Percentiles rank a stretch among this genome's conserved stretches.
These are phyloP conservation scores for Wickerhamomyces ciferrii DNA, from an alignment of 805 yeast species.

Conservation along the genomic window DNA sequence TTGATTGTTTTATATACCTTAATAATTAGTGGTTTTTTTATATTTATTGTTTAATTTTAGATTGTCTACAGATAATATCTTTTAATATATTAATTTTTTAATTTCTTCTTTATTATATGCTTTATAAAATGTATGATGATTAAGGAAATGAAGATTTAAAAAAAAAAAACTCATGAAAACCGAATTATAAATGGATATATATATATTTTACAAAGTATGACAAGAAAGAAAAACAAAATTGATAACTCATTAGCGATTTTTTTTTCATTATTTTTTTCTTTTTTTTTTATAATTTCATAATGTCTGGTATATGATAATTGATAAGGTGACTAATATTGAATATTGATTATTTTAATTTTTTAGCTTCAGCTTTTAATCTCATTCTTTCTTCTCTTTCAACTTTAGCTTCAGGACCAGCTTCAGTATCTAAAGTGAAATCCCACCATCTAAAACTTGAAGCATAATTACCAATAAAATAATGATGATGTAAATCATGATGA, in stretches of 20 bases:
- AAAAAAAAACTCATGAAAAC: background rate
- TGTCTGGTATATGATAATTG: background rate
- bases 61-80: too few species aligned
- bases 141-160: background rate
- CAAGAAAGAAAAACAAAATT: too few species aligned
- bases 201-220: too few species aligned
- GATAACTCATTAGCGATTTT: too few species aligned
- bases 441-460: conserved; percentile 96
- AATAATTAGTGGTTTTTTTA: too few species aligned
- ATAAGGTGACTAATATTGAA: background rate
- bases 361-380: conserved; percentile 49
- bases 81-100: too few species aligned
- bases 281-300: background rate
- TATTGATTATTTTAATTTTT: conserved; percentile 5
- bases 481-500: conserved; percentile 97
- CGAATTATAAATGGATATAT: too few species aligned
- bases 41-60: too few species aligned
- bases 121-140: background rate
- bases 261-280: too few species aligned
- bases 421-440: conserved; percentile 87
- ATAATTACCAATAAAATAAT: conserved; percentile 91
- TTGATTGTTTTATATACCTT: conserved; percentile 37
- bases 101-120: background rate
- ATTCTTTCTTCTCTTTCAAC: conserved; percentile 63
- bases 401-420: conserved; percentile 81